Evolutionary conservation across 1,284 basidiomycete genomes (phyloP).

Genomic region (Ceratobasidium sp.): DNA sequence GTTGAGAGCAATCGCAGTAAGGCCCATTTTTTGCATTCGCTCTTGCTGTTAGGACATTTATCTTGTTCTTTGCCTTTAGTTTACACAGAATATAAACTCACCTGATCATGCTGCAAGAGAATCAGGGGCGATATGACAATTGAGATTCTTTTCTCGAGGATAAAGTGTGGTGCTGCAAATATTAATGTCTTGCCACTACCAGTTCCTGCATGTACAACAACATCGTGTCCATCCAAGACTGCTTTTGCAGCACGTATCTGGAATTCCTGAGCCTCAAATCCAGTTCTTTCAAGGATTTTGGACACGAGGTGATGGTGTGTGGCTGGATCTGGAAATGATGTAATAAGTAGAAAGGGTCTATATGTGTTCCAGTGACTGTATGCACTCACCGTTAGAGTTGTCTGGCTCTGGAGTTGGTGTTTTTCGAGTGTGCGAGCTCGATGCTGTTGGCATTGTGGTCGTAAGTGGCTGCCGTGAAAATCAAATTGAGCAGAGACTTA

Average conservation of each 20-base stretch:
- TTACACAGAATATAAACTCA: not conserved
- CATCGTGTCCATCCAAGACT: not conserved
- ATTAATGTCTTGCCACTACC: constrained; percentile 9
- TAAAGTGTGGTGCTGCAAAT: constrained; percentile 11
- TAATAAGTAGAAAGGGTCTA: not conserved
- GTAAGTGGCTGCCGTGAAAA: not conserved
- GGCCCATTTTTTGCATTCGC: not conserved
- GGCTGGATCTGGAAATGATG: not conserved
- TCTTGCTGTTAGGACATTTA: not conserved
- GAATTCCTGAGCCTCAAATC: not conserved
- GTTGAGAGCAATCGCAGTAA: not conserved
- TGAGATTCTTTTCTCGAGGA: constrained; percentile 6
- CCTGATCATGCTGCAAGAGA: constrained; percentile 18
- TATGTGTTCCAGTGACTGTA: not conserved
- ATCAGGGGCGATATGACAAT: constrained; percentile 17
- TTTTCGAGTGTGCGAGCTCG: not conserved
- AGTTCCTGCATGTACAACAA: constrained; percentile 10
- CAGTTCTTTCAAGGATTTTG: constrained; percentile 10
- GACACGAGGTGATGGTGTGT: not conserved
- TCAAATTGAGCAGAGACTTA: not conserved
- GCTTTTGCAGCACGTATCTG: not conserved
- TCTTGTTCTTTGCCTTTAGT: not conserved
- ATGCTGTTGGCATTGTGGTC: not conserved
- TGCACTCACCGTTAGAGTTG: not conserved
- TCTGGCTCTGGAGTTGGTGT: not conserved